Evolutionary conservation across 2,329 filamentous ascomycete species (phyloP), one percentile per base, ranked within the genome.

Genomic region (Nemania diffusa): DNA sequence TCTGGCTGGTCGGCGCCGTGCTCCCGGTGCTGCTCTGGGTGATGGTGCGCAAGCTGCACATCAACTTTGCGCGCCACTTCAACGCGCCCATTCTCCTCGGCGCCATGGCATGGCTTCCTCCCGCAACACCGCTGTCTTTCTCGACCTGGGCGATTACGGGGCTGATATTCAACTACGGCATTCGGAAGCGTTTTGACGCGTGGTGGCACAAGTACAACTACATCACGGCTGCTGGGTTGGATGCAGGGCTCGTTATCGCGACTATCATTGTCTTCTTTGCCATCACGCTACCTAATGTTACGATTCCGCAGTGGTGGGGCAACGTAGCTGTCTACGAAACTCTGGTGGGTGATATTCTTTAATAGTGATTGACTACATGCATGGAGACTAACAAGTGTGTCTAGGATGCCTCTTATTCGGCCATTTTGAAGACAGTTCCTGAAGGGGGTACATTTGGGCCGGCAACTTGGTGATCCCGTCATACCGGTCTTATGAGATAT

Each of bases 81-180:
- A 84, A 82, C 69, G 84, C 84, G 0, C 88, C 88, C 0, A 80
- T 89, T 37, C 84, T 90, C 72, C 86, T 89, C 63, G 85, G 85
- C 15, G 85, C 85, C 13, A 81, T 84, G 40, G 79, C 79, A 11
- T 78, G 83, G 63, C 82, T 89, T 13, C 88, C 88, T 1, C 88
- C 88, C 0, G 88, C 88, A 0, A 89, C 88, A 0, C 85, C 86
- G 0, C 79, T 89, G 27, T 88, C 83, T 71, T 90, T 89, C 73
- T 84, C 85, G 11, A 78, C 82, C 3, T 90, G 88, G 88, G 86
- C 83, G 2, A 78, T 87, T 17, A 81, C 87, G 13, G 87, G 88
- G 0, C 80, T 84, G 52, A 63, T 88, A 32, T 90, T 90, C 77
- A 88, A 90, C 73, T 84, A 85, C 69, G 81, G 78, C 58, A 87